Evolutionary conservation across 305 asterid species (phyloP), one percentile per base, ranked within the genome.

Genomic region (Fraxinus baroniana): DNA sequence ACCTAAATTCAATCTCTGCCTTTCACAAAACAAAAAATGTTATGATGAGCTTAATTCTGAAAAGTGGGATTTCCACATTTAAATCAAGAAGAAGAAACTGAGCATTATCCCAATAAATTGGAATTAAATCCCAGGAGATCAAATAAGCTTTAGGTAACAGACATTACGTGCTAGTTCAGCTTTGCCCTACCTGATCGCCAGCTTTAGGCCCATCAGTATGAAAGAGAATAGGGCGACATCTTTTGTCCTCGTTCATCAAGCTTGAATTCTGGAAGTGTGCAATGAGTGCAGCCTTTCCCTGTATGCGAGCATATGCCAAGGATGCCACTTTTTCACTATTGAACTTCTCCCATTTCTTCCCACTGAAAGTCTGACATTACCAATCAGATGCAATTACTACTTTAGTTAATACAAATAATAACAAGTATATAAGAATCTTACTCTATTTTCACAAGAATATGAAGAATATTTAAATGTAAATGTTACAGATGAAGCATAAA

Each of bases 221-320:
- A 88, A 97, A 95, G 79, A 97, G 98, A 71, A 97, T 95, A 68
- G 98, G 99, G 66, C 98, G 97, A 81, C 99, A 97, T 79, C 98
- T 91, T 89, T 97, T 97, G 88, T 97, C 99, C 87, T 97, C 99
- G 84, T 95, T 97, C 99, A 97, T 97, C 93, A 95, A 87, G 93
- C 99, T 97, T 77, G 98, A 97, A 82, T 97, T 95, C 91, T 95
- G 99, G 88, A 95, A 97, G 86, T 97, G 98, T n/a, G 99, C 97
- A 88, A 97, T 87, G 83, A 97, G 98, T 30, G 99, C 99, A 80
- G 97, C 80, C 87, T 94, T 95, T 77, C 99, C 99, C 90, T 97
- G 99, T 80, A 97, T 97, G 36, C 99, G 95, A 84, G 94, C 99
- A 92, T 97, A 97, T 17, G 99, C 99, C 89, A 97, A 89, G 76